A percentile compares a stretch with the other conserved stretches of the same genome.
Evolutionary conservation across 2,329 filamentous ascomycete species (phyloP).

Genomic region (Pseudocercospora eumusae): DNA sequence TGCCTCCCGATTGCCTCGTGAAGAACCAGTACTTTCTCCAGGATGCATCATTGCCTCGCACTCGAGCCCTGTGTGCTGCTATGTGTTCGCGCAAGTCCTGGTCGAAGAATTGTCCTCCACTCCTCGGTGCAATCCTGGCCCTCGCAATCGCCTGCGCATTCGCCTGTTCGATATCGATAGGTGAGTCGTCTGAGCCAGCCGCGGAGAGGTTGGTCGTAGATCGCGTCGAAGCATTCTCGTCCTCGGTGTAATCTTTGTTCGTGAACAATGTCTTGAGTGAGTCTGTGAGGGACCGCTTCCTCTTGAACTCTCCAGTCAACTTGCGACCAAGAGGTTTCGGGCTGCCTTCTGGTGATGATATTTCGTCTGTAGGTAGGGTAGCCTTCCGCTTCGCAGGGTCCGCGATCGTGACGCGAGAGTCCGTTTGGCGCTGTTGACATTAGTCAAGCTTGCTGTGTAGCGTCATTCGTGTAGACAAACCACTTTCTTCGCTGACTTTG

Average conservation of each 20-base stretch:
- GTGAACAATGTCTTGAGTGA: slow-evolving; percentile 17
- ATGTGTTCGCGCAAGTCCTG: no score
- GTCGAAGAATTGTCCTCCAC: slow-evolving; percentile 15
- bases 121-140: slow-evolving; percentile 15
- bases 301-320: slow-evolving; percentile 13
- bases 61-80: no score
- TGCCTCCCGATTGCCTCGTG: no score
- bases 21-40: no score
- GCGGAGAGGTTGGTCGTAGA: not conserved
- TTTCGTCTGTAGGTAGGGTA: not conserved
- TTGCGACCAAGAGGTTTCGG: not conserved
- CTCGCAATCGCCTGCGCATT: slow-evolving; percentile 8
- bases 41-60: no score
- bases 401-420: slow-evolving; percentile 3
- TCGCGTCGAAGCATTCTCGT: not conserved
- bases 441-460: not conserved
- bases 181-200: slow-evolving; percentile 1
- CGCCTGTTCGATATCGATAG: slow-evolving; percentile 1
- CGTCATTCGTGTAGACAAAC: not conserved
- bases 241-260: slow-evolving; percentile 1
- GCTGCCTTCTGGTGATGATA: not conserved
- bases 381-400: not conserved
- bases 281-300: slow-evolving; percentile 14
- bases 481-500: slow-evolving; percentile 8
- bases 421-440: not conserved